Conservation (phyloP, 1,284 basidiomycete species). For the Xerocomus nothofagi region DNA sequence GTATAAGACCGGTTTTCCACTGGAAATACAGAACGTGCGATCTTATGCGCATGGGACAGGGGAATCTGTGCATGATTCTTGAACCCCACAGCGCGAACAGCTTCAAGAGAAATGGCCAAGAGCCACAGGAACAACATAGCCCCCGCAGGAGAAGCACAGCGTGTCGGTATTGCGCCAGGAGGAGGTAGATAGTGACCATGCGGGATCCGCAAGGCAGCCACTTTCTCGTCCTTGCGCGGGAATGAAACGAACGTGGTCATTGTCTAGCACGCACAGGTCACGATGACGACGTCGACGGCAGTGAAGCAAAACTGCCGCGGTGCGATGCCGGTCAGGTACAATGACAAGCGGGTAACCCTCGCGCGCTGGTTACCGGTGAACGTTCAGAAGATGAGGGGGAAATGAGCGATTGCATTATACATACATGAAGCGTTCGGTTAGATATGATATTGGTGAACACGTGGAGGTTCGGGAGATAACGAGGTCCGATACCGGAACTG, state of each 20-base stretch:
- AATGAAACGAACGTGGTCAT: constrained; percentile 31
- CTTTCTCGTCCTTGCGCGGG: constrained; percentile 23
- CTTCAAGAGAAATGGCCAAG: constrained; percentile 12
- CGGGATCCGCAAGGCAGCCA: constrained; percentile 30
- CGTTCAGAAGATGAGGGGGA: constrained; percentile 12
- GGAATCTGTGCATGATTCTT: constrained; percentile 1
- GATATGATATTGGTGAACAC: constrained; percentile 27
- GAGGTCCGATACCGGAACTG: constrained; percentile 30
- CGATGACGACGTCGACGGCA: constrained; percentile 27
- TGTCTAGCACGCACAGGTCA: constrained; percentile 14
- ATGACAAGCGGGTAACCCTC: constrained; percentile 16
- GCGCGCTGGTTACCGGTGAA: constrained; percentile 4
- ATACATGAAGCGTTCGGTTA: constrained; percentile 20
- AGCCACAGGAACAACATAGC: constrained; percentile 17
- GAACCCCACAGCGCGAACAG: constrained; percentile 13
- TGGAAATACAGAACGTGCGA: background rate
- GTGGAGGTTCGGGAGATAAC: constrained; percentile 19
- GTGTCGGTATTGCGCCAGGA: constrained; percentile 25
- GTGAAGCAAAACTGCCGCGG: constrained; percentile 11
- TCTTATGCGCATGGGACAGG: background rate
- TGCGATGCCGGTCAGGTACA: constrained; percentile 25
- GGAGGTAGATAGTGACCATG: constrained; percentile 24
- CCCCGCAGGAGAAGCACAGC: constrained; percentile 8
- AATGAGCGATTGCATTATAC: constrained; percentile 14
- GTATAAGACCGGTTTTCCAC: background rate